Evolutionary conservation across 805 yeast genomes (phyloP).

Genomic region (Debaryomyces castellii): DNA sequence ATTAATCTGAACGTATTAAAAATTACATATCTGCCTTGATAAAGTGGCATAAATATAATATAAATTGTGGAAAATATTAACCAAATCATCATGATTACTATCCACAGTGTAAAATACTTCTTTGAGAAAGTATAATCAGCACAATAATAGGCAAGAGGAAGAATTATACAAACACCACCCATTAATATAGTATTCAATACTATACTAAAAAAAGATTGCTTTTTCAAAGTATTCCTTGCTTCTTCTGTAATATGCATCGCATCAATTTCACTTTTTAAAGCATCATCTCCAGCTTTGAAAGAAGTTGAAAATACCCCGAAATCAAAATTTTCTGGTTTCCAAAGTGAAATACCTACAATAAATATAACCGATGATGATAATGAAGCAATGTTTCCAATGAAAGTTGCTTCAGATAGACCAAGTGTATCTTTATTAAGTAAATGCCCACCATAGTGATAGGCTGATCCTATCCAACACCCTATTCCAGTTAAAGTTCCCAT

Average conservation of each 20-base stretch:
- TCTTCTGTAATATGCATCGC: not conserved
- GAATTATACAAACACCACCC: not conserved
- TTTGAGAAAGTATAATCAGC: constrained; percentile 32
- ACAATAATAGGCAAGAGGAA: constrained; percentile 20
- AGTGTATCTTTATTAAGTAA: constrained; percentile 2
- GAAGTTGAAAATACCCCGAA: constrained; percentile 7
- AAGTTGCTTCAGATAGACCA: constrained; percentile 38
- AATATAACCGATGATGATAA: constrained; percentile 35
- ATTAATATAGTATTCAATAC: not conserved
- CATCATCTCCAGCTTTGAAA: constrained; percentile 4
- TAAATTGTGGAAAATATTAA: constrained; percentile 31
- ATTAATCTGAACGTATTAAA: not conserved
- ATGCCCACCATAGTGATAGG: constrained; percentile 28
- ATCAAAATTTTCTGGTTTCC: constrained; percentile 43
- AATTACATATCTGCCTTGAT: constrained; percentile 20
- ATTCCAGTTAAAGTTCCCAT: constrained; percentile 36
- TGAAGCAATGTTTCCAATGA: constrained; percentile 40
- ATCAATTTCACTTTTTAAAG: not conserved
- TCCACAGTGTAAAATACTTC: constrained; percentile 33
- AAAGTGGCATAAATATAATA: constrained; percentile 36
- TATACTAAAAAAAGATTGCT: not conserved
- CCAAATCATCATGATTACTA: constrained; percentile 38
- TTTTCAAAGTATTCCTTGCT: not conserved
- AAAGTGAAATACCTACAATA: constrained; percentile 26
- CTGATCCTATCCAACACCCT: constrained; percentile 37